phyloP scores from a whole-genome alignment of 208 protist species.

The Novymonas esmeraldas region DNA sequence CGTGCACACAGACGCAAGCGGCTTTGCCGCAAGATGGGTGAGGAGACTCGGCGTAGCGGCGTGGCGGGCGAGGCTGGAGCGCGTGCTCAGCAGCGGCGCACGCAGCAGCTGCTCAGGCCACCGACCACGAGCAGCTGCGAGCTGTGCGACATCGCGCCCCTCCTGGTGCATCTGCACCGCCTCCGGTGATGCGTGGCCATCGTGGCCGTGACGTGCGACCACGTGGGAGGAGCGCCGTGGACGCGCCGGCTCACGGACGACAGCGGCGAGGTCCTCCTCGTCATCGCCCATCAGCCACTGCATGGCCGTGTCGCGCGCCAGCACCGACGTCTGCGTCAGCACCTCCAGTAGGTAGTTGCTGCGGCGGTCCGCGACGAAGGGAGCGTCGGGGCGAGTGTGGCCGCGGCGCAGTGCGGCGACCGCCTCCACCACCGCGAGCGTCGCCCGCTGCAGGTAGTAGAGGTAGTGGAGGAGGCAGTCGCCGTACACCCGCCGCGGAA shows the following conservation, averaged over 20 bases:
- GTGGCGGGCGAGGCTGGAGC: slow-evolving; percentile 10
- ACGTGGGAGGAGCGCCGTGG: too few species aligned
- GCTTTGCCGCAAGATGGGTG: not conserved
- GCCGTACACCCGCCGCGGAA: slow-evolving; percentile 29
- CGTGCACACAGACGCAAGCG: not conserved
- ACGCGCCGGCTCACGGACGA: too few species aligned
- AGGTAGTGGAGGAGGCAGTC: slow-evolving; percentile 45
- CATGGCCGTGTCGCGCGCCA: slow-evolving; percentile 28
- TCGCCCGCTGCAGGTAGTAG: slow-evolving; percentile 37
- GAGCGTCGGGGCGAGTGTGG: slow-evolving; percentile 24
- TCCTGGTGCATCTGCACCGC: too few species aligned
- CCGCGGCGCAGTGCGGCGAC: slow-evolving; percentile 26
- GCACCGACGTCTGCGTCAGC: slow-evolving; percentile 30
- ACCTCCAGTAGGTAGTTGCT: slow-evolving; percentile 60
- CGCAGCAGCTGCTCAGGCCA: slow-evolving; percentile 28
- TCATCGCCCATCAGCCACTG: slow-evolving; percentile 18
- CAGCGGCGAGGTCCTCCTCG: not conserved
- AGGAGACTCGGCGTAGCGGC: slow-evolving; percentile 1
- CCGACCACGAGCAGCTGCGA: slow-evolving; percentile 13
- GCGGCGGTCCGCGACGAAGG: slow-evolving; percentile 40
- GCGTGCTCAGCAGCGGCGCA: slow-evolving; percentile 16
- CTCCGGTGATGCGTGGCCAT: too few species aligned
- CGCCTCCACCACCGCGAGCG: slow-evolving; percentile 39
- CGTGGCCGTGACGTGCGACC: too few species aligned
- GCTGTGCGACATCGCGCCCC: slow-evolving; percentile 9